Evolutionary conservation across 306 rosid species (phyloP), one percentile per base, ranked within the genome.

Genomic region (Quercus agrifolia): DNA sequence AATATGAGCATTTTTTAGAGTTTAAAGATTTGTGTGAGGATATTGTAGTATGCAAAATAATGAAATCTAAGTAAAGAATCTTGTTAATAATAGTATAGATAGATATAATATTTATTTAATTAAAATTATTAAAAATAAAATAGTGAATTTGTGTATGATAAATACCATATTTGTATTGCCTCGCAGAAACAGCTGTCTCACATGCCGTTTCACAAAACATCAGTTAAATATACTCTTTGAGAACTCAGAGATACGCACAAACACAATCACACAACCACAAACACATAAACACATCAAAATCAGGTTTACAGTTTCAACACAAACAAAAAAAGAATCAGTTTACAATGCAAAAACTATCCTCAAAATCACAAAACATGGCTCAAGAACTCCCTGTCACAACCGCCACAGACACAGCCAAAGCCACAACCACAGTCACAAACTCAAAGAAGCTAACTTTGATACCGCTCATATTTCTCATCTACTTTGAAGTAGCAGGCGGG

Each of bases 401-500:
- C 25, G 1, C 2, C 15, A 30, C 77, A 52, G 15, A 8, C 57
- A 58, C 76, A 28, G 27, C 27, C 27, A 25, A 1, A 25, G 4
- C 20, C 18, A 30, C 73, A 17, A 5, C 55, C 6, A n/a, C 70
- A 8, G 8, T 31, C 68, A 56, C 59, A 79, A 77, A 23, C 27
- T 30, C 76, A 31, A 79, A 80, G 68, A 86, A 79, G 20, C 79
- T 91, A 31, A 57, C 90, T 3, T 80, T 88, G 67, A 79, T 91
- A 19, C 95, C 92, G 44, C 46, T 92, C 7, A 75, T 92, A 1
- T 92, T 90, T 61, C 88, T 92, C 38, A 87, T 92, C 64, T 92
- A 90, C 69, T 92, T 87, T 57, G 90, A 92, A 64, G 95, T 92
- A n/a, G 80, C 92, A 2, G 97, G 97, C 2, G 97, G 95, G 0